Percentiles rank a stretch among this genome's conserved stretches.
phyloP scores from a whole-genome alignment of 306 rosid species.

The Phaseolus lunatus region DNA sequence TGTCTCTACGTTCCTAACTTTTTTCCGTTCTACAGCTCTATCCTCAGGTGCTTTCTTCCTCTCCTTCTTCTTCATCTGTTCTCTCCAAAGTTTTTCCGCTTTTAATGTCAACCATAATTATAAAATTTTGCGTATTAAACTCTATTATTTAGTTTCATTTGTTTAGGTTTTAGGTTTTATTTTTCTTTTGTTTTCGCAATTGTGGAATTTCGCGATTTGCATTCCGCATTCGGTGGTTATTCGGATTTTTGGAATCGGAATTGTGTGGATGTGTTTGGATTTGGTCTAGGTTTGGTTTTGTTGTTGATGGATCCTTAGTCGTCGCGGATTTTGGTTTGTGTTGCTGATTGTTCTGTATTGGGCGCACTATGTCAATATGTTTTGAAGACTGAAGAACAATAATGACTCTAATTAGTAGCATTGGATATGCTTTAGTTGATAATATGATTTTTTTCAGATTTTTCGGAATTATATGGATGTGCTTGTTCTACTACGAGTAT shows the following conservation, averaged over 20 bases:
- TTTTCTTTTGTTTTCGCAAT: not conserved
- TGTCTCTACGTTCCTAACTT: conserved; percentile 9
- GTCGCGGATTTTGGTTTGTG: not conserved
- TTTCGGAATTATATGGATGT: not conserved
- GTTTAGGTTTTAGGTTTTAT: not conserved
- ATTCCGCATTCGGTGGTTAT: conserved; percentile 3
- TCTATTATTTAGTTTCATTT: not conserved
- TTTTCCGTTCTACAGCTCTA: conserved; percentile 38
- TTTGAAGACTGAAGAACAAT: not conserved
- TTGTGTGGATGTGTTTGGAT: not conserved
- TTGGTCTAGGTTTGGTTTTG: not conserved
- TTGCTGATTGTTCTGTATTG: not conserved
- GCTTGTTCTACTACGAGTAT: not conserved
- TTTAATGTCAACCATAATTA: not conserved
- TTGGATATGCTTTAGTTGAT: not conserved
- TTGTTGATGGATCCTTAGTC: conserved; percentile 20
- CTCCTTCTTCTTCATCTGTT: not conserved
- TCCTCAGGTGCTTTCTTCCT: conserved; percentile 41
- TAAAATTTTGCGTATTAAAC: conserved; percentile 19
- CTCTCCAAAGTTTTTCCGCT: not conserved
- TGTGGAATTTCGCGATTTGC: not conserved
- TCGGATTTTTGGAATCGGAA: not conserved
- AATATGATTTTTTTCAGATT: not conserved
- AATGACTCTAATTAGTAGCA: conserved; percentile 19
- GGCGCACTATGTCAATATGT: not conserved